Conservation (phyloP, 2,329 filamentous ascomycete genomes). For the Orbilia ellipsospora region DNA sequence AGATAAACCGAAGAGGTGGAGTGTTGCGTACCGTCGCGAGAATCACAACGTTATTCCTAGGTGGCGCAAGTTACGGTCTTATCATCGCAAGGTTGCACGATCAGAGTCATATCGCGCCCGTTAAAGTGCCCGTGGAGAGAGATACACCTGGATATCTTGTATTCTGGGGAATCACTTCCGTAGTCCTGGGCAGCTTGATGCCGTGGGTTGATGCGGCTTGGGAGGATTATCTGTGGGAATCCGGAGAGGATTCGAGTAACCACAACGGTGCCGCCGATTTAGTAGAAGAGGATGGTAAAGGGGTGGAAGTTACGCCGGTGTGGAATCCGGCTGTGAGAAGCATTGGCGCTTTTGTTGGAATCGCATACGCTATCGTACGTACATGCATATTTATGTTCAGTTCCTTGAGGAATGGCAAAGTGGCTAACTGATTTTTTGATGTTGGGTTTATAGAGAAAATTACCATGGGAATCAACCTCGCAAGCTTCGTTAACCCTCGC, state of each 20-base stretch:
- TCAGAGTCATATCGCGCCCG: conserved; percentile 72
- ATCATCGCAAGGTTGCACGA: conserved; percentile 83
- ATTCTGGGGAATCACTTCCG: conserved; percentile 84
- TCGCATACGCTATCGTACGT: conserved; percentile 84
- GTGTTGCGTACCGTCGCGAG: conserved; percentile 70
- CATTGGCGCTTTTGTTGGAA: conserved; percentile 77
- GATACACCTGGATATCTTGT: conserved; percentile 71
- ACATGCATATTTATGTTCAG: conserved; percentile 14
- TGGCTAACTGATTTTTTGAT: background rate
- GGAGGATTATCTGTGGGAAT: conserved; percentile 67
- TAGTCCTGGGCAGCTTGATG: conserved; percentile 79
- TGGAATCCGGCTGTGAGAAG: conserved; percentile 80
- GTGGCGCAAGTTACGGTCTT: conserved; percentile 84
- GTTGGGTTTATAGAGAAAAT: conserved; percentile 72
- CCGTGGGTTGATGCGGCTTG: conserved; percentile 86
- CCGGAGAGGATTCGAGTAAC: conserved; percentile 59
- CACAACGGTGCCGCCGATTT: conserved; percentile 51
- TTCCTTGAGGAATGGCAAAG: background rate
- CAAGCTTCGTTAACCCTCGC: conserved; percentile 90
- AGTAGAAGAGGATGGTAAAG: conserved; percentile 58
- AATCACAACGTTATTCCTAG: conserved; percentile 75
- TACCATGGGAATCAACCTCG: conserved; percentile 94
- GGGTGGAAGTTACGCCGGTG: conserved; percentile 66
- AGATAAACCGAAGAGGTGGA: conserved; percentile 58
- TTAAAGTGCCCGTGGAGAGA: conserved; percentile 70